phyloP scores from a whole-genome alignment of 2,329 filamentous ascomycete species.

The Sporothrix brasiliensis region DNA sequence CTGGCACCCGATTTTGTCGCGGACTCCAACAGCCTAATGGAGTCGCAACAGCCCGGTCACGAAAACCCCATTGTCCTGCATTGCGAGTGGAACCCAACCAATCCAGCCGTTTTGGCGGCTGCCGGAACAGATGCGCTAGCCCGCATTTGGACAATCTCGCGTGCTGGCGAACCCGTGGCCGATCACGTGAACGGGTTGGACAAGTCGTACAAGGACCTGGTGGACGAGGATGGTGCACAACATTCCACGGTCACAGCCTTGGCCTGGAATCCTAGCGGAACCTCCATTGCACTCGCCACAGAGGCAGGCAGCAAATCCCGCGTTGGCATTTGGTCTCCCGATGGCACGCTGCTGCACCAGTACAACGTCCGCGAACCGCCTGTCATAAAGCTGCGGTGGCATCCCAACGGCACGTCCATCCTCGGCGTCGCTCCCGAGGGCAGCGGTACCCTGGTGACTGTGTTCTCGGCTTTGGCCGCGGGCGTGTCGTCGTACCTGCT shows the following conservation, averaged over 20 bases:
- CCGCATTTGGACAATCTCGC: conserved; percentile 67
- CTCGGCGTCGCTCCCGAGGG: conserved; percentile 61
- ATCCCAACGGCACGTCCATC: conserved; percentile 57
- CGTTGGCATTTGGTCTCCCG: conserved; percentile 59
- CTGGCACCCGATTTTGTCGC: conserved; percentile 51
- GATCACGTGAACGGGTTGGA: conserved; percentile 51
- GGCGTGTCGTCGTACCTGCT: conserved; percentile 55
- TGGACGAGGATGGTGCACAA: conserved; percentile 57
- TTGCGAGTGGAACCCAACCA: conserved; percentile 69
- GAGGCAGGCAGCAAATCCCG: conserved; percentile 57
- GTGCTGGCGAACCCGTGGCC: conserved; percentile 52
- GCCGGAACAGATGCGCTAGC: conserved; percentile 71
- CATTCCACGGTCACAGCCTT: conserved; percentile 61
- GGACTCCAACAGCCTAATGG: conserved; percentile 42
- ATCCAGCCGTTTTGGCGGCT: conserved; percentile 67
- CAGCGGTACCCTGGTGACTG: conserved; percentile 57
- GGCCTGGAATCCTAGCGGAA: conserved; percentile 62
- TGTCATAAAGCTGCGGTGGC: conserved; percentile 65
- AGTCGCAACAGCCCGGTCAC: conserved; percentile 37
- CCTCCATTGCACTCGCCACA: conserved; percentile 60
- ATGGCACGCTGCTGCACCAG: conserved; percentile 56
- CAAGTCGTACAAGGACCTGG: conserved; percentile 52
- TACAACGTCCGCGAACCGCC: conserved; percentile 64
- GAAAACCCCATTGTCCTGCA: conserved; percentile 66
- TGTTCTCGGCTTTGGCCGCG: conserved; percentile 52